These are phyloP conservation scores for Phaseolus coccineus DNA, from an alignment of 331 rosid genomes.

Conservation along the genomic window DNA sequence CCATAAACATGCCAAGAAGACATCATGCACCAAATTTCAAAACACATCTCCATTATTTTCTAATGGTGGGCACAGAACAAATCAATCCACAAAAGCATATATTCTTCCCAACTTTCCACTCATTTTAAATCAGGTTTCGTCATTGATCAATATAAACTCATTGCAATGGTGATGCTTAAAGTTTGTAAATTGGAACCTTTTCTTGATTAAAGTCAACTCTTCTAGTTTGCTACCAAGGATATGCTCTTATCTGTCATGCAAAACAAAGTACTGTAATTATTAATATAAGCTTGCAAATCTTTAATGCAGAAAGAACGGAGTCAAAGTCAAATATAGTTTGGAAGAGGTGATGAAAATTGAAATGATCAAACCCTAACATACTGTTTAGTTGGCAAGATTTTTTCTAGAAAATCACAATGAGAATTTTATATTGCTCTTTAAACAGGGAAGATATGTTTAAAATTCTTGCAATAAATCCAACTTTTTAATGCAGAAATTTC, in stretches of 20 bases:
- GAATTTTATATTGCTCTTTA: constrained; percentile 25
- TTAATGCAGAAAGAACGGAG: constrained; percentile 8
- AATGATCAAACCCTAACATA: not conserved
- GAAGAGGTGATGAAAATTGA: constrained; percentile 30
- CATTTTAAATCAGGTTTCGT: constrained; percentile 6
- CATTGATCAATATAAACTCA: not conserved
- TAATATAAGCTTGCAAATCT: not conserved
- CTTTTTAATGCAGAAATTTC: constrained; percentile 47
- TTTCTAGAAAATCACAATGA: constrained; percentile 35
- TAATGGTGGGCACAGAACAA: constrained; percentile 37
- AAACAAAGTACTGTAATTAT: too few species aligned
- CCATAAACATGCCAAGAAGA: constrained; percentile 32
- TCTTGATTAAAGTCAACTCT: constrained; percentile 5
- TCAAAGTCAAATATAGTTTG: constrained; percentile 40
- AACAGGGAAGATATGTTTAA: constrained; percentile 23
- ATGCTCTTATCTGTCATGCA: constrained; percentile 13
- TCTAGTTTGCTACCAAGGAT: constrained; percentile 15
- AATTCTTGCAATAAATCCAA: constrained; percentile 18
- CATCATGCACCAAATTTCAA: constrained; percentile 50
- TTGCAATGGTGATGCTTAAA: not conserved
- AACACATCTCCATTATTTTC: constrained; percentile 34
- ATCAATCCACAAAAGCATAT: constrained; percentile 48
- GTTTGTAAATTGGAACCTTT: constrained; percentile 21
- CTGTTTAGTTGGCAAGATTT: not conserved
- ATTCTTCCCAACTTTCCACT: constrained; percentile 50